These are phyloP conservation scores for Pseudozyma flocculosa DNA, from an alignment of 1,284 basidiomycete species.

Conservation along the genomic window DNA sequence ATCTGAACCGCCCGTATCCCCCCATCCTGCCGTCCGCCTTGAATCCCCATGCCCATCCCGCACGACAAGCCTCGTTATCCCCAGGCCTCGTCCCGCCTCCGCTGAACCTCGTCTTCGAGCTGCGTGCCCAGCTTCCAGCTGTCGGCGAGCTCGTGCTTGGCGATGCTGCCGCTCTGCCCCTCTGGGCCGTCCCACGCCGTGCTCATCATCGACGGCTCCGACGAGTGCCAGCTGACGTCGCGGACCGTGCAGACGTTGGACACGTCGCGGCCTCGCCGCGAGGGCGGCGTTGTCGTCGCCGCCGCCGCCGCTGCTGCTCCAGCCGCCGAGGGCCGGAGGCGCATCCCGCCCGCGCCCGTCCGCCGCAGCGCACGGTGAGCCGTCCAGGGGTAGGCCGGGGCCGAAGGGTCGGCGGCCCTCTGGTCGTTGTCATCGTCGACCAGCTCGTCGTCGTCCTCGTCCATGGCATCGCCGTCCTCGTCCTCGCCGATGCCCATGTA, in stretches of 20 bases:
- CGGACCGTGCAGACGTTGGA: conserved; percentile 64
- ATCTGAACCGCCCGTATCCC: too few species aligned
- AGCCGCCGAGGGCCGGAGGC: too few species aligned
- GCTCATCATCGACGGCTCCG: conserved; percentile 85
- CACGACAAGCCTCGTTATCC: too few species aligned
- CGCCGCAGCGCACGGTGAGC: neutral
- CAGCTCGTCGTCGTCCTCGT: neutral
- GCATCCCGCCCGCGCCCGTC: too few species aligned
- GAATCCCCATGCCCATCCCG: too few species aligned
- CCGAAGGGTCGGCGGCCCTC: neutral
- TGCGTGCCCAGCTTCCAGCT: conserved; percentile 30
- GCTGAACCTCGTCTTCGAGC: conserved; percentile 29
- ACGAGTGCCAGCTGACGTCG: conserved; percentile 89
- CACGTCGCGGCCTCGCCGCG: too few species aligned
- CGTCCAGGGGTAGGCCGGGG: neutral
- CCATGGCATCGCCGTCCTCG: conserved; percentile 2
- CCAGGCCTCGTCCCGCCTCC: conserved; percentile 25
- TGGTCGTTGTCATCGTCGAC: conserved; percentile 11
- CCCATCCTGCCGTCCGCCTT: too few species aligned
- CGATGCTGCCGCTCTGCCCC: conserved; percentile 42
- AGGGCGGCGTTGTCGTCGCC: too few species aligned
- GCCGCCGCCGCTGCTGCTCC: too few species aligned
- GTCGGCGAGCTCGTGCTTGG: conserved; percentile 34
- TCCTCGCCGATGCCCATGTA: conserved; percentile 24
- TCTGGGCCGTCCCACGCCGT: conserved; percentile 75